These are phyloP conservation scores for Yarrowia sp. DNA, from an alignment of 805 yeast species.

Conservation along the genomic window DNA sequence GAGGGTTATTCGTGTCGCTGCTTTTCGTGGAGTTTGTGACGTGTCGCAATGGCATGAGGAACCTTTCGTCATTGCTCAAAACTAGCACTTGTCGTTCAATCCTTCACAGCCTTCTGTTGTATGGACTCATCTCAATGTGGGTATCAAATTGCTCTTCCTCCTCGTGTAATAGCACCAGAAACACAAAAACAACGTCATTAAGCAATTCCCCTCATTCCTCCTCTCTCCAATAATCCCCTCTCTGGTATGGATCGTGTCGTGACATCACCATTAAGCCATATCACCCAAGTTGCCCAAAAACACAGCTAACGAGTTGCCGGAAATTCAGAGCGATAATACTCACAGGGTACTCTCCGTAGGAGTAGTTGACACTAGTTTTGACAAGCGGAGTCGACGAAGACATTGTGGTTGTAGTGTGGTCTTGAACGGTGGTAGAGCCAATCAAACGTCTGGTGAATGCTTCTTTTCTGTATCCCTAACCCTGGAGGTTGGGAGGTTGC, in stretches of 20 bases:
- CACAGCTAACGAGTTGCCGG: neutral
- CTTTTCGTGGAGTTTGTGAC: too few relatives aligned
- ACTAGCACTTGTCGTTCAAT: too few relatives aligned
- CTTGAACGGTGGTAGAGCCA: slow-evolving; percentile 37
- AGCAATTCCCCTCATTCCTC: neutral
- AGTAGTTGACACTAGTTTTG: slow-evolving; percentile 38
- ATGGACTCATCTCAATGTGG: too few relatives aligned
- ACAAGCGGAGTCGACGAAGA: slow-evolving; percentile 39
- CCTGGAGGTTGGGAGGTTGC: slow-evolving; percentile 24
- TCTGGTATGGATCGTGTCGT: slow-evolving; percentile 4
- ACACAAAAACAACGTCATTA: neutral
- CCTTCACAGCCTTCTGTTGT: too few relatives aligned
- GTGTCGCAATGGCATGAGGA: too few relatives aligned
- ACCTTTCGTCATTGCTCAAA: too few relatives aligned
- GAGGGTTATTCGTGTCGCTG: neutral
- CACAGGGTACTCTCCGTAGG: slow-evolving; percentile 38
- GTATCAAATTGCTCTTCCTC: neutral
- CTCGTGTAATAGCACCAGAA: neutral
- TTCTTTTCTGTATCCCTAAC: slow-evolving; percentile 37
- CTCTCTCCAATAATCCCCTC: neutral
- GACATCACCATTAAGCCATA: neutral
- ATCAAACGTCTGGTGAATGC: slow-evolving; percentile 37
- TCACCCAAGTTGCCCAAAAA: neutral
- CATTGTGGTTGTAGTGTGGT: slow-evolving; percentile 35
- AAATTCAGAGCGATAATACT: slow-evolving; percentile 1